Base-by-base conservation (phyloP, 176 grass and related monocot genomes). In the Carex pumila region DNA sequence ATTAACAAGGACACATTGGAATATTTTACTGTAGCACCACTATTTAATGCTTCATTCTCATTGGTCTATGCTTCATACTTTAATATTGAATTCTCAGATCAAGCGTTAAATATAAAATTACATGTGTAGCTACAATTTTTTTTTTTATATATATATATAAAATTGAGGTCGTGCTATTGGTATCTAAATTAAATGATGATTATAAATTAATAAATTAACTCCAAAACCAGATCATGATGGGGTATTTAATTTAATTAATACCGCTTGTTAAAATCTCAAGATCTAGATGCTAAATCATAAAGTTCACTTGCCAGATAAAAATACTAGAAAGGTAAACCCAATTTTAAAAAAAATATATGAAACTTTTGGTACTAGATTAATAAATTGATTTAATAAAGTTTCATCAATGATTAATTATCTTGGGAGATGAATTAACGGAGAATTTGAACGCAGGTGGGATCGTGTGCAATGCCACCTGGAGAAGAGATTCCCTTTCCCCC, bases 401-500 rank as follows among this genome's bases (percentile, higher is more conserved):
- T 90, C 84, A 54, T 89, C 89, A 97, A 97, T 97, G 73, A 92
- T 97, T 88, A 88, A 92, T 97, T 88, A 88, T 90, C 86, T 84
- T 6, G 15, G 45, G 41, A 49, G 58, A 75, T 84, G 34, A 85
- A 45, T 45, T 45, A 45, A 97, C 89, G 75, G 80, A 77, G 80
- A 77, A 87, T 72, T 63, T 34, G 61, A 54, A 86, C 85, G 84
- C 76, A 86, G 87, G 87, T 88, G 82, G 87, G 87, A 91, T 93
- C 81, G 84, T 87, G 91, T 91, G 94, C 91, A 89, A 97, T 91
- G 94, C 91, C 91, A 97, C 81, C 87, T 90, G 88, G 89, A 85
- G 58, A 21, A 45, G 56, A 92, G 88, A 89, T 92, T 92, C 89
- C 88, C 85, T 3, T 34, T 3, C 32, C 32, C 32, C 3, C 47